Evolutionary conservation across 108 stramenopile species (phyloP).

Genomic region (Poteriospumella lacustris): DNA sequence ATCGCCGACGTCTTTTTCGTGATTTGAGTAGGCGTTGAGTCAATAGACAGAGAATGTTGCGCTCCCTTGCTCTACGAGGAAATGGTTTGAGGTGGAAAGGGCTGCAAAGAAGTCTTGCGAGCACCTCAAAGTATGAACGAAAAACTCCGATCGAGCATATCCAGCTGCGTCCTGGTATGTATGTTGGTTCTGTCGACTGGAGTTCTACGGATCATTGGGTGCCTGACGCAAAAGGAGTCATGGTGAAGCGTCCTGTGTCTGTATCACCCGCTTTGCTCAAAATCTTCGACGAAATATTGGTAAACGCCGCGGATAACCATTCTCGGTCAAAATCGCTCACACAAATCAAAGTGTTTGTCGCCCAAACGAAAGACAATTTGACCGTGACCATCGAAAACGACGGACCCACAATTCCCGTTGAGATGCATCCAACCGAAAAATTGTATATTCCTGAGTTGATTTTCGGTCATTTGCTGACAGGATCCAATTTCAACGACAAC

Average conservation of each 20-base stretch:
- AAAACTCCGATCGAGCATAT: constrained; percentile 64
- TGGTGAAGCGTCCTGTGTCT: neutral
- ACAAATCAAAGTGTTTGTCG: no score
- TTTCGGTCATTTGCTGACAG: constrained; percentile 44
- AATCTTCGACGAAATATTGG: constrained; percentile 98
- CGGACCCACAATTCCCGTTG: constrained; percentile 70
- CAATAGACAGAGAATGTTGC: no score
- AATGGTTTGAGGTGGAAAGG: no score
- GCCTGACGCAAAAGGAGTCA: neutral
- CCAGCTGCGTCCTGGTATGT: constrained; percentile 64
- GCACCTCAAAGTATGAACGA: constrained; percentile 46
- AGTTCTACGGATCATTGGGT: neutral
- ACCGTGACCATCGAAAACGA: constrained; percentile 73
- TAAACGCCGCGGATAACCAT: constrained; percentile 99
- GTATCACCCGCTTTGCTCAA: constrained; percentile 85
- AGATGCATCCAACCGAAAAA: constrained; percentile 69
- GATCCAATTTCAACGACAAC: constrained; percentile 31
- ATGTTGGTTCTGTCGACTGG: constrained; percentile 54
- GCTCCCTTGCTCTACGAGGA: no score
- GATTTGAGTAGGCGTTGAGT: no score
- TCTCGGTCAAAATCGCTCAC: no score
- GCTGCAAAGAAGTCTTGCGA: no score
- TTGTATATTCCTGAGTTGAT: constrained; percentile 62
- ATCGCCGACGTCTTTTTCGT: no score
- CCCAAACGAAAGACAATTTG: no score